Evolutionary conservation across 2,329 filamentous ascomycete species (phyloP), one percentile per base, ranked within the genome.

Genomic region (Fusarium goolgardi): DNA sequence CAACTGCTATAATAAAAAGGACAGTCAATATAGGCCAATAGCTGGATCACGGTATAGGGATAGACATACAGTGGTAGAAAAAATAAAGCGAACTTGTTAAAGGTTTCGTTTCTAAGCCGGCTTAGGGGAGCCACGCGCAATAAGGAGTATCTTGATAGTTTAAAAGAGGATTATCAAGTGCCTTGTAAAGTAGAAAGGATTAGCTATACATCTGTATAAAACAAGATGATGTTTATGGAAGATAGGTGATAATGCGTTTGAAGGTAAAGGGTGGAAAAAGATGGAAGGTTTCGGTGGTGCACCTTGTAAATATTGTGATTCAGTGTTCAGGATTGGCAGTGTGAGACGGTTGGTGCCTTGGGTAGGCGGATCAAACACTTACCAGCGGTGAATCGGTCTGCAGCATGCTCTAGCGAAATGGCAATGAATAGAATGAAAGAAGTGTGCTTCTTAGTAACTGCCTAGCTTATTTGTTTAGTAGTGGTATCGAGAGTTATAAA

Each of bases 261-360:
- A 18, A 43, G 23, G 53, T 31, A 6, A 6, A 27, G 34, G 25
- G 34, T 20, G 8, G 12, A 29, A 39, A 6, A 35, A 20, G 51
- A 10, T 46, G 1, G 0, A 41, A 45, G 43, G 15, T 25, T 67
- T 64, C 5, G 1, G 31, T 1, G 15, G 29, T 59, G 4, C 57
- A 55, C 65, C 39, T 49, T 23, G 20, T n/a, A 35, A 44, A 54
- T 44, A 35, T 21, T 32, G 15, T 29, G 18, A 27, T 55, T 18
- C 1, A 0, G 49, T 55, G 53, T 52, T 65, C 35, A n/a, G 18
- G 7, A 15, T n/a, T 35, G 6, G 41, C 39, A 39, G 50, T 49
- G 10, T 11, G 8, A 39, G 7, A 32, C 8, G 11, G 20, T 27
- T 13, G 21, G 5, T 51, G 45, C 18, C 13, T 27, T 12, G 21